phyloP scores from a whole-genome alignment of 495 filamentous ascomycete genomes.

The Extremus antarcticus region DNA sequence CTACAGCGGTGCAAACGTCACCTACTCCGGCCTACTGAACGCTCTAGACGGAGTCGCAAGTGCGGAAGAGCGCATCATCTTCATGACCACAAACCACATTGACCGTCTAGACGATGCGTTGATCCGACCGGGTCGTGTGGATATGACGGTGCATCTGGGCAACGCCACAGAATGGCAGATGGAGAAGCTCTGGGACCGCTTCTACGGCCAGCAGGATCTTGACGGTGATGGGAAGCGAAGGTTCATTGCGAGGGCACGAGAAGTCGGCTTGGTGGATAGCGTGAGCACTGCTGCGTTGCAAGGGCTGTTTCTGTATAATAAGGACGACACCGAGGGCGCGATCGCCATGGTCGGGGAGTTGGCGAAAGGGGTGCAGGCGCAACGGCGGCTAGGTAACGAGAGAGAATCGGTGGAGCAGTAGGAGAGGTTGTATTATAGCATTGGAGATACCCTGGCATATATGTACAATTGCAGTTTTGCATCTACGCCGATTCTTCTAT shows the following conservation, averaged over 20 bases:
- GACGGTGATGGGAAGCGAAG: constrained; percentile 41
- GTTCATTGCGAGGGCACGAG: constrained; percentile 41
- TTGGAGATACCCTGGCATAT: too few species aligned
- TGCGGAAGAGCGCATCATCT: constrained; percentile 83
- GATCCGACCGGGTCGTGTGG: constrained; percentile 81
- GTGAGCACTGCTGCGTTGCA: constrained; percentile 85
- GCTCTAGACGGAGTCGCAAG: constrained; percentile 92
- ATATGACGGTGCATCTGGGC: constrained; percentile 84
- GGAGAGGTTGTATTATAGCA: too few species aligned
- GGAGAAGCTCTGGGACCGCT: constrained; percentile 80
- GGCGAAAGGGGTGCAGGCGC: background rate
- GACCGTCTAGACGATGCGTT: constrained; percentile 81
- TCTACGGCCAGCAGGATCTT: constrained; percentile 73
- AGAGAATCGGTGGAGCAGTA: too few species aligned
- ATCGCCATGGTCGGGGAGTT: constrained; percentile 67
- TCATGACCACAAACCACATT: constrained; percentile 91
- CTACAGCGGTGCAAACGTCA: constrained; percentile 82
- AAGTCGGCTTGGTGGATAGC: constrained; percentile 43
- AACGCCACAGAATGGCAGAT: constrained; percentile 81
- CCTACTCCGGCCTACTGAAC: constrained; percentile 88
- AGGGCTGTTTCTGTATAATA: constrained; percentile 89
- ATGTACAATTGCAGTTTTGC: too few species aligned
- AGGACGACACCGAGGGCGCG: constrained; percentile 76
- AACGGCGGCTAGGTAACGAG: too few species aligned
- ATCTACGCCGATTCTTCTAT: too few species aligned